phyloP scores from a whole-genome alignment of 495 filamentous ascomycete species.

The Chaetomium cochliodes region DNA sequence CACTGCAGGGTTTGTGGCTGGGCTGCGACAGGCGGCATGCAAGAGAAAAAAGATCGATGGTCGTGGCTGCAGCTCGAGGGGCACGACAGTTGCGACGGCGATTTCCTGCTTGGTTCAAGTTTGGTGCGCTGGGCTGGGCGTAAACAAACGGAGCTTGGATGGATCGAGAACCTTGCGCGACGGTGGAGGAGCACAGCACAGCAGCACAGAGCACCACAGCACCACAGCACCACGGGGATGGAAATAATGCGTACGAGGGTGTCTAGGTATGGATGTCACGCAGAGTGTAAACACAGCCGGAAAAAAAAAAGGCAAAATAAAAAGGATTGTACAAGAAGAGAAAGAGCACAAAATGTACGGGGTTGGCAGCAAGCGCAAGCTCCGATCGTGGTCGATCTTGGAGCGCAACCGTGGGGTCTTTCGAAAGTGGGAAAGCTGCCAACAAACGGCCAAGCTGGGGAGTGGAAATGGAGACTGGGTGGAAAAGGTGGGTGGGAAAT shows the following conservation, averaged over 20 bases:
- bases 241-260: background rate
- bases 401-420: slow-evolving; percentile 16
- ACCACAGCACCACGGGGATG: background rate
- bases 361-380: slow-evolving; percentile 5
- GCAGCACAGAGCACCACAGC: background rate
- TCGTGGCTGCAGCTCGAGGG: slow-evolving; percentile 14
- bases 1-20: slow-evolving; percentile 18
- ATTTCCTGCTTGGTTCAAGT: slow-evolving; percentile 8
- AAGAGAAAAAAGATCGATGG: background rate
- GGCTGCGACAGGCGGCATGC: background rate
- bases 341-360: background rate
- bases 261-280: background rate
- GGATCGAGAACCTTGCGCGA: background rate
- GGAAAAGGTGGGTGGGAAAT: slow-evolving; percentile 18
- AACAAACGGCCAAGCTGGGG: slow-evolving; percentile 14
- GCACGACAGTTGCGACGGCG: slow-evolving; percentile 13
- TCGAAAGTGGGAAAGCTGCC: slow-evolving; percentile 13
- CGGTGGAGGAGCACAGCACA: background rate
- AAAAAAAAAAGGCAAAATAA: slow-evolving; percentile 1
- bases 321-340: slow-evolving; percentile 17
- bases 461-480: background rate
- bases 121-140: background rate
- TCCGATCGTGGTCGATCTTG: slow-evolving; percentile 15
- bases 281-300: background rate
- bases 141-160: slow-evolving; percentile 17